Conservation (phyloP, 108 stramenopile species). For the Pseudonitzschia multiseries region DNA sequence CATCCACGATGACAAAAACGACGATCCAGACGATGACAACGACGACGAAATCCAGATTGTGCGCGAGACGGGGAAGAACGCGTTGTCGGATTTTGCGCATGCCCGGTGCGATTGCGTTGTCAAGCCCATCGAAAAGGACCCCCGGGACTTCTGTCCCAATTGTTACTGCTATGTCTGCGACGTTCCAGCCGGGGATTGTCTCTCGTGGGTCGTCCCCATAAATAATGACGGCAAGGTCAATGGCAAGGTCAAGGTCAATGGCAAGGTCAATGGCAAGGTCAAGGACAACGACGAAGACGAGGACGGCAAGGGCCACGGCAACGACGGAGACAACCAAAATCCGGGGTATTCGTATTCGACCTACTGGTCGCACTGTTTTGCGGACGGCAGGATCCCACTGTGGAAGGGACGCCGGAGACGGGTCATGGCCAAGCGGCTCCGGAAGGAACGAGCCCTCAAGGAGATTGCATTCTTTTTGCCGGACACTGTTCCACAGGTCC, state of each 20-base stretch:
- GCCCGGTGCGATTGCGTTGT: not conserved
- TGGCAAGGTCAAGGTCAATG: not conserved
- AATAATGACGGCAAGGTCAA: not conserved
- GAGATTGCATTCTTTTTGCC: slow-evolving; percentile 2
- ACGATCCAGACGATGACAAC: too few relatives aligned
- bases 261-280: too few relatives aligned
- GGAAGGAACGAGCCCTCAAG: not conserved
- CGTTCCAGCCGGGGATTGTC: not conserved
- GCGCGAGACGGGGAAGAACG: not conserved
- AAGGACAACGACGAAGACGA: not conserved
- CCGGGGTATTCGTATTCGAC: too few relatives aligned
- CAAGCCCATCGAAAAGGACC: slow-evolving; percentile 3
- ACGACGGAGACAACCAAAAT: too few relatives aligned
- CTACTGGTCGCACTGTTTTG: not conserved
- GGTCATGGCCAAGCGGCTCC: not conserved
- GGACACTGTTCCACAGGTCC: not conserved
- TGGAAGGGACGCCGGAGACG: not conserved
- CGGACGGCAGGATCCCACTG: not conserved
- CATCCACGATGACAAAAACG: not conserved
- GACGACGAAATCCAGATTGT: not conserved
- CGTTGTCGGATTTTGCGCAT: slow-evolving; percentile 4
- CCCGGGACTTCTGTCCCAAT: not conserved
- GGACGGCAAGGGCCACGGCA: not conserved
- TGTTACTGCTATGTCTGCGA: slow-evolving; percentile 12
- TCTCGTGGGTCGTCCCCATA: not conserved